Evolutionary conservation across 768 basidiomycete genomes (phyloP).

Genomic region (Imleria badia): DNA sequence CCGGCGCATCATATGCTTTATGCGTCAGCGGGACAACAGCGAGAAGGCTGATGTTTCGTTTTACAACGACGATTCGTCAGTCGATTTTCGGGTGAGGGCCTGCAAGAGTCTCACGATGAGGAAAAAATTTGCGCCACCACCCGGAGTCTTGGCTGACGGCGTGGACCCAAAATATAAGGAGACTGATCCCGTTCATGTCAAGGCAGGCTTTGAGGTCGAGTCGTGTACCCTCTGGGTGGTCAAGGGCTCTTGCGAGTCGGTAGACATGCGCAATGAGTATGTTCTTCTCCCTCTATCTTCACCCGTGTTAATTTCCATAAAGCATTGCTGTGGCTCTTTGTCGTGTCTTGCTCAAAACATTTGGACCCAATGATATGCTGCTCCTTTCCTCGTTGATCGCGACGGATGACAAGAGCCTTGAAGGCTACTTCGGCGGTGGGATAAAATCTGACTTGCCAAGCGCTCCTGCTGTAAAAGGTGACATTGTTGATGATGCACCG

Average conservation of each 20-base stretch:
- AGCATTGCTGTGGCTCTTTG: conserved; percentile 15
- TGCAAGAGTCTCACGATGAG: conserved; percentile 5
- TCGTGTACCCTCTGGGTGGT: conserved; percentile 12
- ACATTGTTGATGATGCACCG: background rate
- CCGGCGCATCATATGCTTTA: conserved; percentile 7
- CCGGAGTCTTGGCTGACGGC: background rate
- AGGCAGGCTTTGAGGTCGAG: conserved; percentile 3
- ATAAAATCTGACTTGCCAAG: background rate
- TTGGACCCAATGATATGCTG: conserved; percentile 9
- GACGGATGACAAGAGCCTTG: background rate
- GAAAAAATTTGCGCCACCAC: conserved; percentile 12
- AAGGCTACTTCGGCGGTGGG: background rate
- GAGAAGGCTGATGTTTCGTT: conserved; percentile 2
- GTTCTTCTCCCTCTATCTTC: background rate
- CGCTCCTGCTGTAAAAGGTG: background rate
- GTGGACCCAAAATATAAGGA: background rate
- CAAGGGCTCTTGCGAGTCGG: background rate
- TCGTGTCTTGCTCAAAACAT: conserved; percentile 10
- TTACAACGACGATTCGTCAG: background rate
- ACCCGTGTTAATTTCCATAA: background rate
- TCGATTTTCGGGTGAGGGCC: background rate
- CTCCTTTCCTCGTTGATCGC: conserved; percentile 12
- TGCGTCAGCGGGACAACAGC: conserved; percentile 10
- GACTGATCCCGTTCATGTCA: background rate
- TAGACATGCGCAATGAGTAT: conserved; percentile 4